phyloP scores from a whole-genome alignment of 2,329 filamentous ascomycete genomes.

The Alternaria alternata region DNA sequence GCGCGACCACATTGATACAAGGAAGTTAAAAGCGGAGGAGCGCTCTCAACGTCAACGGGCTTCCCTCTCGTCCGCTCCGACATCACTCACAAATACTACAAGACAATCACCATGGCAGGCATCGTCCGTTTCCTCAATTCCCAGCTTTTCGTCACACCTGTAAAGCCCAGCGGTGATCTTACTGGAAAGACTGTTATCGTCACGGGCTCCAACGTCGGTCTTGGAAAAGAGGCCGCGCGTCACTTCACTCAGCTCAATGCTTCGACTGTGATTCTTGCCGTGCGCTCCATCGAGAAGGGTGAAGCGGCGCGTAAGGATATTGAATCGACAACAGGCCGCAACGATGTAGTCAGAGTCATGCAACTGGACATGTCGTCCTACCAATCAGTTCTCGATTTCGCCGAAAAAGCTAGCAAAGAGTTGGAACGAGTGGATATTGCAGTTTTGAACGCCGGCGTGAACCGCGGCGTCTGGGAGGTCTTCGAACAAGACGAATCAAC shows the following conservation, averaged over 20 bases:
- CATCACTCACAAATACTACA: neutral
- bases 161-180: constrained; percentile 36
- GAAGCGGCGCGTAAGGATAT: constrained; percentile 55
- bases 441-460: constrained; percentile 52
- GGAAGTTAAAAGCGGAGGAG: neutral
- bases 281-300: constrained; percentile 55
- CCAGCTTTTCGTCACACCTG: constrained; percentile 52
- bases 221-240: constrained; percentile 57
- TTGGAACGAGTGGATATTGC: constrained; percentile 48
- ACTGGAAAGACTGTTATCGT: constrained; percentile 55
- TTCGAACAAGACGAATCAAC: constrained; percentile 43
- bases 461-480: constrained; percentile 31
- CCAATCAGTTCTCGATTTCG: constrained; percentile 49
- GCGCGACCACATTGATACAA: neutral
- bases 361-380: constrained; percentile 55
- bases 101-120: constrained; percentile 4
- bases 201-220: constrained; percentile 59
- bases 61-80: neutral
- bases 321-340: constrained; percentile 39
- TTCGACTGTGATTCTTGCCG: constrained; percentile 56
- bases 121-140: constrained; percentile 47
- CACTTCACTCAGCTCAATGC: constrained; percentile 54
- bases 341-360: constrained; percentile 56
- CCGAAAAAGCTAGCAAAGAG: constrained; percentile 26
- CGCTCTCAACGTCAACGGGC: neutral